Base-by-base conservation (phyloP, 1,139 yeast species). In the Pichia sp. region DNA sequence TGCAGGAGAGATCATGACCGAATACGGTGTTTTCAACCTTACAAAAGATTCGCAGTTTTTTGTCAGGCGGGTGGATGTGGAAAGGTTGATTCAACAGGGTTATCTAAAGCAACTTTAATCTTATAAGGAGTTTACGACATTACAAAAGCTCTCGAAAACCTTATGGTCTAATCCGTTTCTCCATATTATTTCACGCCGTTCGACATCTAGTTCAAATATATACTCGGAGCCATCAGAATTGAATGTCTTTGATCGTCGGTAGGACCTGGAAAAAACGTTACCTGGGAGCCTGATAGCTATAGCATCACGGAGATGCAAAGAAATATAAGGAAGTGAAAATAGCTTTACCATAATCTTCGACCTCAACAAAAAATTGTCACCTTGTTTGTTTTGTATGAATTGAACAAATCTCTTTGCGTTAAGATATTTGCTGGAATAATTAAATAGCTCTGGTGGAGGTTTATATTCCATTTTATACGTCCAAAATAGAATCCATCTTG, bases 1-100 rank as follows among this genome's bases (percentile, higher is more conserved):
- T 65, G 98, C 97, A 0, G 99, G 99, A 1, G 98, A 93, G 67
- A 91, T 93, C 44, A 97, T 92, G 67, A 93, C 99, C 0, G 99
- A 93, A 68, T 93, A 93, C 64, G 99, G 99, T 34, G 96, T 91
- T 8, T 91, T 93, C 73, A 92, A 92, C 63, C 73, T 93, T 63
- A 90, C 95, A n/a, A 93, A 92, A 65, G 95, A 92, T 69, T 88
- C 96, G 4, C 99, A 93, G 67, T 92, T 93, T 67, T 93, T 88
- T 68, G 97, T 92, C 29, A 76, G 99, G 53, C 93, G 90, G 64
- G 84, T 95, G 0, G 99, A 93, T 66, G 99, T 93, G 10, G 97
- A 92, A 65, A 74, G 98, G 55, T 76, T 93, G 60, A 89, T 93
- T 46, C 97, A 91, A 66, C 99, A 93, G 69, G 99, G 98, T 0